phyloP scores from a whole-genome alignment of 2,329 filamentous ascomycete species.

The Trichoderma breve region DNA sequence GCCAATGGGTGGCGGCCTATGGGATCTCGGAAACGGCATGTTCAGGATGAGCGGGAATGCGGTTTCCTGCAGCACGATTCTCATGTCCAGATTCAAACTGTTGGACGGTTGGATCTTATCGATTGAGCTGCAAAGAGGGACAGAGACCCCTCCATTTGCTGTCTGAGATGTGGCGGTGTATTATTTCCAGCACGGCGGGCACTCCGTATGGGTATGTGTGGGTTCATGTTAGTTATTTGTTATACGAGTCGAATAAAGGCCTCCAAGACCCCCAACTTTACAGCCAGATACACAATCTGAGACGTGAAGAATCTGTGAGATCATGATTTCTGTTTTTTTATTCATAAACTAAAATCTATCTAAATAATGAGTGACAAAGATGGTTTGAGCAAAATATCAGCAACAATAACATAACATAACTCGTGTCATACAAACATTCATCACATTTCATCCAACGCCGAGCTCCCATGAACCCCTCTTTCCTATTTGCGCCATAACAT shows the following conservation, averaged over 20 bases:
- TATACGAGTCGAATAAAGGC: not conserved
- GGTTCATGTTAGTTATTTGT: not conserved
- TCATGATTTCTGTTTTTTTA: not conserved
- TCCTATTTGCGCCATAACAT: not conserved
- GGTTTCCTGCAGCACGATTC: not conserved
- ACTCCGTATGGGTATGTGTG: slow-evolving; percentile 7
- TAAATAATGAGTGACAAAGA: not conserved
- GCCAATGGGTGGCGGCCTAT: slow-evolving; percentile 7
- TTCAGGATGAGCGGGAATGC: not conserved
- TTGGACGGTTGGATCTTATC: not conserved
- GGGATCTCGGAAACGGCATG: not conserved
- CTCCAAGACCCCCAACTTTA: not conserved
- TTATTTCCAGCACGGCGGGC: not conserved
- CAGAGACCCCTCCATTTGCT: not conserved
- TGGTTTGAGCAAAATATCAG: not conserved
- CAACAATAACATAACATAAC: not conserved
- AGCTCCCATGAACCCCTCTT: not conserved
- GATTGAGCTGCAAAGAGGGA: not conserved
- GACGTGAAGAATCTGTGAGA: not conserved
- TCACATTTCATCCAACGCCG: not conserved
- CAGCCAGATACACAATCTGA: not conserved
- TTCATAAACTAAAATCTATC: not conserved
- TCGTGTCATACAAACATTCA: not conserved
- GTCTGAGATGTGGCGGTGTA: slow-evolving; percentile 5
- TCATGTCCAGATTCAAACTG: not conserved